Evolutionary conservation across 2,329 filamentous ascomycete species (phyloP), one percentile per base, ranked within the genome.

Genomic region (Talaromyces sp.): DNA sequence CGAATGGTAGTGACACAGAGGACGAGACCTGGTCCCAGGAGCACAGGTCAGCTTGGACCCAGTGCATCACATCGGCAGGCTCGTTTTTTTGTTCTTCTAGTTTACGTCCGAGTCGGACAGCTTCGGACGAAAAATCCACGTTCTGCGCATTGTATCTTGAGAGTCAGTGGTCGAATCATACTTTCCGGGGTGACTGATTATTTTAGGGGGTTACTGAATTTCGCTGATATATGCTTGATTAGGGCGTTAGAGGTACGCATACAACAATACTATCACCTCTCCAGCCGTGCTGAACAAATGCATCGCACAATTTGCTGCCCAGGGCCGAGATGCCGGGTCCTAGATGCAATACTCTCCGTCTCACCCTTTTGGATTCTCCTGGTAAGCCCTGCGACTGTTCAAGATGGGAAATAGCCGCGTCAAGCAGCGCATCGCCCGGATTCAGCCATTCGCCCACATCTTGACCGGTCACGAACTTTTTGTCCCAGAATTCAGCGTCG

Each of bases 361-460:
- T 42, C 5, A 44, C 30, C 27, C 16, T 56, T 18, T 27, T 8
- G 7, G 42, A 18, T 31, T 34, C 44, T 40, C 27, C 59, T 52
- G 28, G 30, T 14, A 40, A 36, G 3, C 59, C n/a, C 7, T 62
- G 66, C 28, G 53, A 42, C 18, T 53, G 40, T 7, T 72, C 68
- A 30, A 75, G 59, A 36, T 70, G 65, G 9, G 66, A 62, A 54
- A 75, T 30, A 4, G 67, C 68, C 3, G 65, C 64, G 8, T 73
- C 72, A 23, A 75, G 60, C 10, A 75, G 61, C 23, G 61, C 60
- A 30, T 75, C 70, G 33, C 74, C 74, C 1, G 72, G 60, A 54
- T 75, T 76, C 61, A 76, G 59, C 74, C 74, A 76, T 66, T 76
- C 74, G 30, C 74, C 73, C 14, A 74, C 69, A 69, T 76, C 74